phyloP scores from a whole-genome alignment of 805 yeast species.

The Nakazawaea wickerhamii region DNA sequence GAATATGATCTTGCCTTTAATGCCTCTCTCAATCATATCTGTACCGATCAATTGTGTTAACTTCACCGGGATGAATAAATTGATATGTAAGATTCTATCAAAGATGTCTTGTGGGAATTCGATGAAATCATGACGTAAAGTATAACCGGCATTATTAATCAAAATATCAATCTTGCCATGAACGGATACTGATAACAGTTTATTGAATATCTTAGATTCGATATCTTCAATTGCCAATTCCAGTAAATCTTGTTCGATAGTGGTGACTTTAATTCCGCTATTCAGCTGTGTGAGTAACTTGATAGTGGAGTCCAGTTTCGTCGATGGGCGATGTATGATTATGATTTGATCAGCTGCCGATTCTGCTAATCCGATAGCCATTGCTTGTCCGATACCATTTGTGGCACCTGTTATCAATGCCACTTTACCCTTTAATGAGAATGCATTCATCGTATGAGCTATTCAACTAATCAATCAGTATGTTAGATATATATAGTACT shows the following conservation, averaged over 20 bases:
- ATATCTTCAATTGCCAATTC: conserved; percentile 25
- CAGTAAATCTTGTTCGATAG: conserved; percentile 24
- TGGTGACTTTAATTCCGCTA: conserved; percentile 22
- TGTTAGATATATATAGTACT: too few species aligned
- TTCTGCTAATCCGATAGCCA: conserved; percentile 46
- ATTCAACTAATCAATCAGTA: conserved; percentile 4
- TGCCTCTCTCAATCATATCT: conserved; percentile 27
- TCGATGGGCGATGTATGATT: conserved; percentile 32
- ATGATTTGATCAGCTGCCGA: conserved; percentile 38
- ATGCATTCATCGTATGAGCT: too few species aligned
- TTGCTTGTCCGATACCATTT: conserved; percentile 53
- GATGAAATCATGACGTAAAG: conserved; percentile 27
- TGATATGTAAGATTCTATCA: conserved; percentile 36
- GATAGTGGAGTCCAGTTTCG: conserved; percentile 25
- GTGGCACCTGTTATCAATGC: conserved; percentile 52
- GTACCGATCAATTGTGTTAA: conserved; percentile 33
- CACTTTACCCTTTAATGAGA: conserved; percentile 35
- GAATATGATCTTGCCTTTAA: conserved; percentile 36
- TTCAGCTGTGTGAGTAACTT: conserved; percentile 20
- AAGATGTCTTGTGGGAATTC: conserved; percentile 33
- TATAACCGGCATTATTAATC: conserved; percentile 32
- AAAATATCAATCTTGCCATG: conserved; percentile 27
- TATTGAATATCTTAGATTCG: conserved; percentile 24
- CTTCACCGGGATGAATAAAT: conserved; percentile 30
- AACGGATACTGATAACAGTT: conserved; percentile 26